phyloP scores from a whole-genome alignment of 2,329 filamentous ascomycete genomes.

The Cladosporium sp. region DNA sequence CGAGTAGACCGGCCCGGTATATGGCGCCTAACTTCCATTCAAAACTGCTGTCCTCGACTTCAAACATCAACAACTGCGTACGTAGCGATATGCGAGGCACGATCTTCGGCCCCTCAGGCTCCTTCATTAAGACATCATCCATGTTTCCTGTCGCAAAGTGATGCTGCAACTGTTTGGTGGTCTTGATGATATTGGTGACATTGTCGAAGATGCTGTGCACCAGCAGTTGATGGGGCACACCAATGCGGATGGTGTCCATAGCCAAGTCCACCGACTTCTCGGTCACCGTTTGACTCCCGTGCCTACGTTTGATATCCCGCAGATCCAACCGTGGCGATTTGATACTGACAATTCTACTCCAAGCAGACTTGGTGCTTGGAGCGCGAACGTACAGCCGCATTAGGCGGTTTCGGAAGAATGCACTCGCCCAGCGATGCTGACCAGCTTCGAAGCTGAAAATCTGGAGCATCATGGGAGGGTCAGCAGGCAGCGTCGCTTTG shows the following conservation, averaged over 20 bases:
- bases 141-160: constrained; percentile 83
- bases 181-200: constrained; percentile 80
- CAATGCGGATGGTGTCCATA: constrained; percentile 80
- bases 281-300: constrained; percentile 55
- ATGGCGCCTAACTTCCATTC: constrained; percentile 97
- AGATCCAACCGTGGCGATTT: constrained; percentile 78
- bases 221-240: constrained; percentile 85
- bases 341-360: constrained; percentile 81
- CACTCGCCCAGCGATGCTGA: constrained; percentile 80
- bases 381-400: constrained; percentile 83
- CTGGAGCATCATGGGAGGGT: constrained; percentile 89
- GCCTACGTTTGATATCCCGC: constrained; percentile 68
- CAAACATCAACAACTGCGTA: constrained; percentile 78
- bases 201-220: constrained; percentile 94
- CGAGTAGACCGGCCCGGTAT: constrained; percentile 80
- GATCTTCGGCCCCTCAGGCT: constrained; percentile 77
- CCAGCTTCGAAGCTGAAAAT: constrained; percentile 78
- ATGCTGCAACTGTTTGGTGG: constrained; percentile 85
- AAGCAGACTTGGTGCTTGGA: constrained; percentile 75
- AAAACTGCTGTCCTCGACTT: constrained; percentile 92
- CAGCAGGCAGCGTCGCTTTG: constrained; percentile 81
- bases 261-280: constrained; percentile 81
- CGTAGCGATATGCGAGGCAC: constrained; percentile 83
- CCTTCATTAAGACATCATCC: constrained; percentile 82
- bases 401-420: constrained; percentile 73